phyloP scores from a whole-genome alignment of 2,329 filamentous ascomycete species.

The Tolypocladium tundrense region DNA sequence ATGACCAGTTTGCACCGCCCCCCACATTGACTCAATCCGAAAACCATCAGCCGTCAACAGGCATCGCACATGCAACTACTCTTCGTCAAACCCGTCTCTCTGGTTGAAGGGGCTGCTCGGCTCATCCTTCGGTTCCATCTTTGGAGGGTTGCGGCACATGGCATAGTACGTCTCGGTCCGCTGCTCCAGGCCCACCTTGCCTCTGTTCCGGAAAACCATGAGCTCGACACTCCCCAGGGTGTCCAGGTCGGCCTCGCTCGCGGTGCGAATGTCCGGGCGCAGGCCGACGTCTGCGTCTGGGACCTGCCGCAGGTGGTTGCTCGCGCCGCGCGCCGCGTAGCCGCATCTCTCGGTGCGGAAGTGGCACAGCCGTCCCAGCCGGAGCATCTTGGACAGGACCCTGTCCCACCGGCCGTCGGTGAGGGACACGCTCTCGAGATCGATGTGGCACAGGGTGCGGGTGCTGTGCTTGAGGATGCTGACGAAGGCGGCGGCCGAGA shows the following conservation, averaged over 20 bases:
- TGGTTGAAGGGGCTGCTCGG: not conserved
- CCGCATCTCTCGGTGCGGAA: not conserved
- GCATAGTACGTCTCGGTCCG: not conserved
- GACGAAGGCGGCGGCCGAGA: not conserved
- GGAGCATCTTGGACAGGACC: not conserved
- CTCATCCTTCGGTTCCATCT: not conserved
- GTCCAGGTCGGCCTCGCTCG: too few relatives aligned
- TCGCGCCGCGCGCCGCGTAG: not conserved
- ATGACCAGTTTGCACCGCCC: not conserved
- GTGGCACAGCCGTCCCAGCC: not conserved
- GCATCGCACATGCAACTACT: not conserved
- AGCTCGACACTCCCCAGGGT: not conserved
- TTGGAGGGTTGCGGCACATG: not conserved
- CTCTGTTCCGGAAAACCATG: not conserved
- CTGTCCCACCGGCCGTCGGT: not conserved
- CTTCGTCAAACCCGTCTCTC: not conserved
- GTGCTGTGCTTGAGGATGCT: not conserved
- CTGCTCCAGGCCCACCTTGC: not conserved
- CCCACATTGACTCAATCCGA: not conserved
- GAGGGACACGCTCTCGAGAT: not conserved
- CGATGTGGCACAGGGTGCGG: not conserved
- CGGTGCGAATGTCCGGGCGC: too few relatives aligned
- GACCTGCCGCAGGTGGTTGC: not conserved
- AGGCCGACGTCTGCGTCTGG: not conserved
- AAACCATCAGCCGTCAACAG: not conserved